Base-by-base conservation (phyloP, 148 eudicot species). In the Camellia japonica region DNA sequence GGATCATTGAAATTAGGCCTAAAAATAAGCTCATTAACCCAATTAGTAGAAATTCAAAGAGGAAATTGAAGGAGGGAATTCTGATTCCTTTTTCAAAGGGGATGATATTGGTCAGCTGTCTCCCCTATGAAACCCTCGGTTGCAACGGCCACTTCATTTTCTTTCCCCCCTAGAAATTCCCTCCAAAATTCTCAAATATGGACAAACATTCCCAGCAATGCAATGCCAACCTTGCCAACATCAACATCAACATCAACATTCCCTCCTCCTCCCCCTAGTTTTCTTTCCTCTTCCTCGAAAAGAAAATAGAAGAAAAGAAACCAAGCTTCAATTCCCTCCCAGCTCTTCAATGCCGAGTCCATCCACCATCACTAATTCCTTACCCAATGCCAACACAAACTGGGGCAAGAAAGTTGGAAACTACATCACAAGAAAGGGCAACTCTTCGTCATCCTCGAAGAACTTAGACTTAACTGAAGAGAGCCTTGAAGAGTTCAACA, bases 331-430 rank as follows among this genome's bases (percentile, higher is more conserved):
- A 30, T 14, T 38, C 9, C 13, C 20, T n/a, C 20, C 52, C 38
- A 20, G 63, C 47, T 51, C 61, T 75, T 68, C 79, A 20, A 83
- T 76, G 86, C 76, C 80, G 63, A 75, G 80, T 66, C 82, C 85
- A 15, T 2, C 72, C 7, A 49, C 7, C 52, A 71, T 71, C 68
- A 64, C 41, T 30, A 64, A 72, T 20, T 76, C 83, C 16, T 69
- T 46, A 8, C 11, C 63, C 43, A 30, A 51, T 8, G 3, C 6
- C 69, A 5, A 69, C 68, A 61, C 20, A 14, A 67, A 46, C 18
- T 43, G 14, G 42, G 0, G 0, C 52, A 2, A 49, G 52, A 49
- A 49, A 49, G 52, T 49, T 7, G 52, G 52, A 49, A 49, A 7
- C 52, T 49, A 49, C 7, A 30, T 60, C 51, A 60, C 56, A 13